These are phyloP conservation scores for Fusarium nanum DNA, from an alignment of 2,329 filamentous ascomycete genomes.

Conservation along the genomic window DNA sequence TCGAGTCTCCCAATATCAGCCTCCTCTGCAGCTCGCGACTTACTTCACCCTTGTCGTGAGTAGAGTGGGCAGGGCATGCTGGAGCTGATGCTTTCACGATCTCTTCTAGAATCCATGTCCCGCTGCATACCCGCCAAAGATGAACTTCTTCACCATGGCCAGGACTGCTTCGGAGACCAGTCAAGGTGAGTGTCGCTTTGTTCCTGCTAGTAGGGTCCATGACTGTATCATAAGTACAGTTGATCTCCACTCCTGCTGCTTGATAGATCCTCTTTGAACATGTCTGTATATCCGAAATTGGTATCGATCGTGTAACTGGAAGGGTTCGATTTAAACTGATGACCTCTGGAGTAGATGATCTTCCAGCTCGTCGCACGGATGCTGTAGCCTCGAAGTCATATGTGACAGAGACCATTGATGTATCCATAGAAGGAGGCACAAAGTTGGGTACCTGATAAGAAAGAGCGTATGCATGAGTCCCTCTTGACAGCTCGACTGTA, in stretches of 20 bases:
- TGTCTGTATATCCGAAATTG: constrained; percentile 77
- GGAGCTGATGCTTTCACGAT: constrained; percentile 78
- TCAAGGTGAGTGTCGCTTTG: constrained; percentile 30
- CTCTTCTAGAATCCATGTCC: constrained; percentile 93
- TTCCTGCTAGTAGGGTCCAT: constrained; percentile 86
- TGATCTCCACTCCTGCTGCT: constrained; percentile 89
- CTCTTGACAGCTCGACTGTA: neutral
- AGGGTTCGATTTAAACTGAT: constrained; percentile 74
- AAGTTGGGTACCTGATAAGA: constrained; percentile 85
- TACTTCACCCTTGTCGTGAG: neutral
- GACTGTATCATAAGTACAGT: constrained; percentile 80
- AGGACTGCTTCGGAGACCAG: constrained; percentile 77
- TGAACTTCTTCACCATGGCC: constrained; percentile 72
- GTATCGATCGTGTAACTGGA: constrained; percentile 80
- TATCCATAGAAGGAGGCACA: constrained; percentile 82
- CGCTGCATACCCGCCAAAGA: constrained; percentile 86
- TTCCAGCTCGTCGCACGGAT: constrained; percentile 65
- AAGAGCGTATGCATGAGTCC: constrained; percentile 74
- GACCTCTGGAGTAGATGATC: constrained; percentile 51
- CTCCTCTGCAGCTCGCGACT: constrained; percentile 65
- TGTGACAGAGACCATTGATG: constrained; percentile 75
- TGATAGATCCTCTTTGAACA: constrained; percentile 78
- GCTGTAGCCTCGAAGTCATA: constrained; percentile 80
- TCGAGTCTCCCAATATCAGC: constrained; percentile 79
- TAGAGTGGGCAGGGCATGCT: constrained; percentile 78